Base-by-base conservation (phyloP, 495 filamentous ascomycete species). In the Penicillium steckii region DNA sequence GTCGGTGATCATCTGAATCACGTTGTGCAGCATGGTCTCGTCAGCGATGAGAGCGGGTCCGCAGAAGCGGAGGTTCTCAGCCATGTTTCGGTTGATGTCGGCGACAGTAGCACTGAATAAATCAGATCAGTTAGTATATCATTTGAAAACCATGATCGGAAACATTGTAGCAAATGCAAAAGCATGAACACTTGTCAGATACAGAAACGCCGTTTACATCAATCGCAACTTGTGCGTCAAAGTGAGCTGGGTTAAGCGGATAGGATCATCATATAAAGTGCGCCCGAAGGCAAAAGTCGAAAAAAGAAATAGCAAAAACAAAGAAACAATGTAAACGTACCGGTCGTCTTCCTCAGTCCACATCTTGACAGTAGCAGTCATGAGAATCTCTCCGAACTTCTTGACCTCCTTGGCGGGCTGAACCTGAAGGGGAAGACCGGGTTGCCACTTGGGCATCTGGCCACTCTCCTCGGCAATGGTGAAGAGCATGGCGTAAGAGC, bases 211-310 rank as follows among this genome's bases (percentile, higher is more conserved):
- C 54, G 75, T 95, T 94, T 83, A 80, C 91, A 91, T 86, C 92
- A 96, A 81, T 74, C 82, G 81, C 88, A 83, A 74, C 64, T 74
- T 71, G 62, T 76, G 88, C 83, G 82, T 97, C 86, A 87, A 87
- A 96, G 93, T 96, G 93, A 97, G 91, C 91, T 97, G 91, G 91
- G 93, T 92, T 87, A 90, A 94, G 89, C 90, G 89, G 84, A 71
- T 71, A 72, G 71, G 73, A 53, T 96, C 90, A 96, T 97, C 91
- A 93, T 91, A 68, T 59, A 62, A 68, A 58, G 29, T 64, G 62
- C 17, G 30, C 12, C 6, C 42, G 55, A 23, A 53, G 54, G 49
- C 48, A 27, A 45, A n/a, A 33, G 40, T 45, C 41, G 38, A 49
- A 56, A 40, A 60, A 55, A 40, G 30, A 51, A 46, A 50, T 54